phyloP scores from a whole-genome alignment of 2,329 filamentous ascomycete species.

The Aspergillus niger region DNA sequence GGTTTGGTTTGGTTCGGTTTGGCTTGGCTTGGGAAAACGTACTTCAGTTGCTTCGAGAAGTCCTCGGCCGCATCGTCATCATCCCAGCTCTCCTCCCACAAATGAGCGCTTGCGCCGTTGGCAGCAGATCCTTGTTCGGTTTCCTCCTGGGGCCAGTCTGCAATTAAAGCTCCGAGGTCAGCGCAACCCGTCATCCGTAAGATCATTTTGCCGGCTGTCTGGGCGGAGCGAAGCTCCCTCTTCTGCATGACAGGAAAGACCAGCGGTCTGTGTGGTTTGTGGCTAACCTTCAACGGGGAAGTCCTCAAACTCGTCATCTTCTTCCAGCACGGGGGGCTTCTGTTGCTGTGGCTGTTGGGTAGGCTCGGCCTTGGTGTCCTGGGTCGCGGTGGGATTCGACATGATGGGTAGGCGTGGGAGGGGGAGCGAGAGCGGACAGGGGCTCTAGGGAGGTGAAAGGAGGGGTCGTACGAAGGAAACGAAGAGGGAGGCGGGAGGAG shows the following conservation, averaged over 20 bases:
- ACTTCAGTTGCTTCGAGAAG: slow-evolving; percentile 94
- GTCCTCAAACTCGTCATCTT: slow-evolving; percentile 99
- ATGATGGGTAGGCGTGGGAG: slow-evolving; percentile 38
- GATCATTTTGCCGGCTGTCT: not conserved
- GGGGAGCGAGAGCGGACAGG: slow-evolving; percentile 1
- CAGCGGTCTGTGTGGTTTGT: not conserved
- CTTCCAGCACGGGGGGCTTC: slow-evolving; percentile 75
- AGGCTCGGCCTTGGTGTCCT: slow-evolving; percentile 40
- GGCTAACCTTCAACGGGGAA: slow-evolving; percentile 87
- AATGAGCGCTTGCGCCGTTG: slow-evolving; percentile 68
- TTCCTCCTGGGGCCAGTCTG: slow-evolving; percentile 93
- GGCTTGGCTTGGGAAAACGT: slow-evolving; percentile 40
- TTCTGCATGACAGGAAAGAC: not conserved
- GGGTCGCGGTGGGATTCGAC: slow-evolving; percentile 45
- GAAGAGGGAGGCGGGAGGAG: not conserved
- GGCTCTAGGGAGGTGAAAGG: not conserved
- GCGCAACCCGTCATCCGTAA: slow-evolving; percentile 13
- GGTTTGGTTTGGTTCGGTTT: not conserved
- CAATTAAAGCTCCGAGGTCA: not conserved
- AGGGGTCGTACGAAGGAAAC: not conserved
- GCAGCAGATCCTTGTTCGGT: slow-evolving; percentile 60
- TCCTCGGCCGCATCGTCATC: slow-evolving; percentile 97
- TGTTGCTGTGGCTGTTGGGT: slow-evolving; percentile 56
- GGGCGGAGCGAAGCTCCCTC: not conserved
- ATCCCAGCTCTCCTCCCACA: slow-evolving; percentile 99